Base-by-base conservation (phyloP, 2,329 filamentous ascomycete genomes). In the Fusarium avenaceum region DNA sequence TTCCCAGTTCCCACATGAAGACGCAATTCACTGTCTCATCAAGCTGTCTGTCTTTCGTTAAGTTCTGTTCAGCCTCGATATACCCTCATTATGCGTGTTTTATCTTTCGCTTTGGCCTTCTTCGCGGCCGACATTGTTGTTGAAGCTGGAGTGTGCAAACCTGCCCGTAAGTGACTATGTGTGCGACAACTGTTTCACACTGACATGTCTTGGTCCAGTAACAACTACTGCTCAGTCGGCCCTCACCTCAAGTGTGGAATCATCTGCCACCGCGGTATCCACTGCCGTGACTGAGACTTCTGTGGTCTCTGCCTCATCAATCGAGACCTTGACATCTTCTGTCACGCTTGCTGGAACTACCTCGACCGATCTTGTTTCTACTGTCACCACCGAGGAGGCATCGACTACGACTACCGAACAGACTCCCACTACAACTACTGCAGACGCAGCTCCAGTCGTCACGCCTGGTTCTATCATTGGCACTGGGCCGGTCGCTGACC, bases 121-220 rank as follows among this genome's bases (percentile, higher is more conserved):
- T 39, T 59, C 8, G 35, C 13, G 14, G 45, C 39, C 14, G 45
- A 59, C 1, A 32, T 39, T 3, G 44, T 32, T 2, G 57, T 59
- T 26, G 39, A 60, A 33, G 57, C 57, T 22, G 57, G 44, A 17
- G 54, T 59, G 19, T 60, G 57, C 32, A 60, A 60, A 3, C 57
- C 54, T 0, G 38, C 30, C 15, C 39, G 44, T 52, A 20, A 59
- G 57, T 52, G 14, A 2, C 3, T 8, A 3, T 0, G 4, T 1
- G 3, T 17, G 4, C 3, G 26, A 6, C 4, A 2, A 32, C 1
- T 19, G 8, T 2, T 6, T 5, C 4, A 22, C 7, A 8, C 39
- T 51, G 4, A 51, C 8, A 9, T 4, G 9, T 2, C 2, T 51
- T 32, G 5, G 2, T 9, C 5, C 11, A 39, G 57, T n/a, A 4